Evolutionary conservation across 805 yeast species (phyloP).

Genomic region (Danielozyma ontarioensis): DNA sequence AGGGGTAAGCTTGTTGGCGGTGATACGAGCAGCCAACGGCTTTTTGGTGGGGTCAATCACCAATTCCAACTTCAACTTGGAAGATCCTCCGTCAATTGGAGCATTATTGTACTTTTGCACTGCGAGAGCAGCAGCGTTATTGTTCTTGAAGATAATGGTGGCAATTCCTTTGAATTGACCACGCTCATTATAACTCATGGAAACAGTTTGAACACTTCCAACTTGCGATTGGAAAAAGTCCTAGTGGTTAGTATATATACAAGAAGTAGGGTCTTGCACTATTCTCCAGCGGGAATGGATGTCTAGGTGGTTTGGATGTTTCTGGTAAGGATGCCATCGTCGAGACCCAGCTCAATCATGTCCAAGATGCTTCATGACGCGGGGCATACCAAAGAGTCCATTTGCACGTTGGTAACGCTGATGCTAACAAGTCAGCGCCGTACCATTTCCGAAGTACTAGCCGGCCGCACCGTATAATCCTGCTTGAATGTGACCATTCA

Average conservation of each 20-base stretch:
- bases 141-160: conserved; percentile 68
- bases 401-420: too few species aligned
- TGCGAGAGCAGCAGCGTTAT: conserved; percentile 70
- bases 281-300: too few species aligned
- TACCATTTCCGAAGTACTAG: too few species aligned
- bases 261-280: conserved; percentile 1
- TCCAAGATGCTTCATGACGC: too few species aligned
- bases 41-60: conserved; percentile 78
- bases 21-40: conserved; percentile 71
- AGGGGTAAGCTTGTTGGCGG: conserved; percentile 35
- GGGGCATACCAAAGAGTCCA: too few species aligned
- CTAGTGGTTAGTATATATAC: conserved; percentile 40
- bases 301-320: conserved; percentile 1
- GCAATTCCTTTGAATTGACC: conserved; percentile 93
- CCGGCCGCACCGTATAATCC: too few species aligned
- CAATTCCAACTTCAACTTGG: conserved; percentile 72
- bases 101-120: conserved; percentile 85
- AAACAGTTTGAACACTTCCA: conserved; percentile 74
- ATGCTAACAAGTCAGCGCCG: too few species aligned
- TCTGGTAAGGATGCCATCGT: conserved; percentile 2
- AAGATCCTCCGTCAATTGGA: conserved; percentile 83
- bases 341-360: too few species aligned
- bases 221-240: conserved; percentile 84
- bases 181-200: conserved; percentile 74
- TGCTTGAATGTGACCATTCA: too few species aligned